Evolutionary conservation across 164 flowering plant species (phyloP), one percentile per base, ranked within the genome.

Genomic region (Annona squamosa): DNA sequence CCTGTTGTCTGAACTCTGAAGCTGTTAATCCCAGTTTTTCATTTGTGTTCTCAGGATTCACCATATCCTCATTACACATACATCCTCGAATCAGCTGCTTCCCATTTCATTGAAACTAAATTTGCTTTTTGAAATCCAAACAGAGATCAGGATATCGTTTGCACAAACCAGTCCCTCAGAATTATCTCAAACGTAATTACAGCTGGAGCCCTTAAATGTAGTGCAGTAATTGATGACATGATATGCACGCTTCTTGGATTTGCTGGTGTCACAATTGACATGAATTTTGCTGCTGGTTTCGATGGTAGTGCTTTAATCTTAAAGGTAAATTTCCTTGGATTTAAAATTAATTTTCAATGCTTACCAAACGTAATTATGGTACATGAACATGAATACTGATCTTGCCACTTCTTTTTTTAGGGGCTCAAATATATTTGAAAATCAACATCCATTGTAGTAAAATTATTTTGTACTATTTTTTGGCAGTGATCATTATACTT

Each of bases 151-250:
- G 86, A 82, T 72, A 67, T 79, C 72, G 61, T 79, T 71, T 52
- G 67, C 46, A 76, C 86, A 72, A 86, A 72, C 72, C 97, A 92
- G 84, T 89, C 99, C 17, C 74, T 96, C 48, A 85, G 89, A 79
- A 90, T 92, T 73, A 85, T 93, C 68, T 84, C 90, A 64, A 93
- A 96, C 74, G 73, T 96, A 81, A 87, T 86, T 74, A 90, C 88
- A 41, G 95, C 93, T 68, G 87, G 87, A 44, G 91, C 92, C 48
- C 76, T 90, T 69, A 78, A 78, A 65, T 86, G 87, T 64, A 77
- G 76, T 75, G 90, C 82, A 42, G 48, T 82, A 56, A 73, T 82
- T 74, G 91, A 93, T 84, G 89, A 86, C 64, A 82, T 92, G 67
- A 75, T 86, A 42, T 62, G 67, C 78, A 87, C 79, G 75, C 86